Evolutionary conservation across 441 rosid species (phyloP), one percentile per base, ranked within the genome.

Genomic region (Cnidoscolus chayamansa): DNA sequence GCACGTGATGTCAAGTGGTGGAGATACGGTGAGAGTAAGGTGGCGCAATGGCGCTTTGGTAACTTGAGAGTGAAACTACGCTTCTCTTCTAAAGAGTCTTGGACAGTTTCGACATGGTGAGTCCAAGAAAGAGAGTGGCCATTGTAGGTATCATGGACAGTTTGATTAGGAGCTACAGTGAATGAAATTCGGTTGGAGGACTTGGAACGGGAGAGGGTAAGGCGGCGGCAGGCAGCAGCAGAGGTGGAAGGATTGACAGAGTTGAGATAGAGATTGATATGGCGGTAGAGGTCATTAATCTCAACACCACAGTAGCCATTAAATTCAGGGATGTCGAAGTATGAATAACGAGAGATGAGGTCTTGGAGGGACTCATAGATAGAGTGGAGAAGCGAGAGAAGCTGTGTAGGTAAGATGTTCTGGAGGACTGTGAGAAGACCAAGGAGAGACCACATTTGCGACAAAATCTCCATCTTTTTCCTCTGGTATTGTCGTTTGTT

Each of bases 401-500:
- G 71, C 43, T 81, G 87, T 1, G 87, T 72, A 11, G 87, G 87
- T 54, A 83, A 67, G 72, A 85, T 78, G 75, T 85, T 85, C 63
- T 85, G 88, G 53, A 85, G 83, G 32, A 82, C 86, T 0, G 88
- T 85, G 0, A 85, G 81, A 64, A 85, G 88, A 37, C 88, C 88
- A 7, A 85, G 74, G 13, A 85, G 64, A 4, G 88, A 85, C 88
- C 88, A 85, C 76, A 85, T 67, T 45, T 85, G 86, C 1, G 88
- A 85, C 68, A 85, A 67, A 32, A 85, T 74, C 74, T 85, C 86
- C 88, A 85, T 82, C 1, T 12, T 49, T 12, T 7, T 59, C 2
- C 25, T 5, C 12, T 20, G 0, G 54, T 13, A 11, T 50, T 11
- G 16, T 50, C 16, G 65, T 16, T 3, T 10, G n/a, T 56, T 49